Evolutionary conservation across 106 monocot species (phyloP).

Genomic region (Ottelia alismoides): DNA sequence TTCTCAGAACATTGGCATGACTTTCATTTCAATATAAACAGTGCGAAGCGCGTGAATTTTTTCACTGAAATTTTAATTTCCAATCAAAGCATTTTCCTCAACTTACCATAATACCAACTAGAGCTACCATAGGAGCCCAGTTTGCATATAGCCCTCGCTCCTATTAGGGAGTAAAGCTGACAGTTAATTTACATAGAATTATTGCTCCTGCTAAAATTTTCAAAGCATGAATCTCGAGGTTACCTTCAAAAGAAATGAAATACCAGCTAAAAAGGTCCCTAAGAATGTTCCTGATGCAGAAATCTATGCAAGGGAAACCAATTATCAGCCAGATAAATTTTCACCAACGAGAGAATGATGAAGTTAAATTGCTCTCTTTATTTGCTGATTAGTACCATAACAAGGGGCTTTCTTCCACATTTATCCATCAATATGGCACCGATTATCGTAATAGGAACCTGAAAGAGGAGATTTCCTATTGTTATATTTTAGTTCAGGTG

Average conservation of each 20-base stretch:
- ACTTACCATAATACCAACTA: slow-evolving; percentile 52
- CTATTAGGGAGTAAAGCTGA: slow-evolving; percentile 11
- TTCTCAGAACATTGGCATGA: background rate
- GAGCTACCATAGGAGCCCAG: slow-evolving; percentile 33
- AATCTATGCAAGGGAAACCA: slow-evolving; percentile 9
- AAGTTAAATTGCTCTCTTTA: background rate
- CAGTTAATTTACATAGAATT: background rate
- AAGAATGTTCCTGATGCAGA: slow-evolving; percentile 68
- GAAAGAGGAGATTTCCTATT: background rate
- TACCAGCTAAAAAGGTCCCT: slow-evolving; percentile 41
- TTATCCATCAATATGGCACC: slow-evolving; percentile 57
- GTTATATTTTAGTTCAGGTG: background rate
- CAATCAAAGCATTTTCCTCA: background rate
- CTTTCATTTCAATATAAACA: background rate
- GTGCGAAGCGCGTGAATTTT: background rate
- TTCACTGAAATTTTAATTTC: background rate
- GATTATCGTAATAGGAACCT: slow-evolving; percentile 56
- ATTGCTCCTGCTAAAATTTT: too few relatives aligned
- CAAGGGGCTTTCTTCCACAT: slow-evolving; percentile 63
- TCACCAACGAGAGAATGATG: background rate
- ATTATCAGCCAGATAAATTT: background rate
- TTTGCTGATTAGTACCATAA: slow-evolving; percentile 47
- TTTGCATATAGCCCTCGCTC: slow-evolving; percentile 22
- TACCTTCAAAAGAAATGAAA: slow-evolving; percentile 67
- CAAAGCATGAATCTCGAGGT: background rate